These are phyloP conservation scores for Eucalyptus grandis DNA, from an alignment of 345 rosid genomes.

Conservation along the genomic window DNA sequence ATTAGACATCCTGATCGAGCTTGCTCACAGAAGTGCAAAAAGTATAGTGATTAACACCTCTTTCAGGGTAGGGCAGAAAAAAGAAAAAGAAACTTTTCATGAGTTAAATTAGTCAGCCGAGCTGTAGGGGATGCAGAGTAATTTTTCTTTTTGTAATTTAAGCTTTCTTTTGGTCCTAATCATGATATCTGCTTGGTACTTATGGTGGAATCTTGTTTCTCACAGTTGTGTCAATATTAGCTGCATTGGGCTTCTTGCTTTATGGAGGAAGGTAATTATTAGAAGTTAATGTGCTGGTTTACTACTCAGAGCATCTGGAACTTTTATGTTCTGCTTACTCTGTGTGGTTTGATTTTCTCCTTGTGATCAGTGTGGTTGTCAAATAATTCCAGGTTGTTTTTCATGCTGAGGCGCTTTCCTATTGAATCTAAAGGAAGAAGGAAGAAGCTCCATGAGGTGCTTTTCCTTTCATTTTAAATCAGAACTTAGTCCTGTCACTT, in stretches of 20 bases:
- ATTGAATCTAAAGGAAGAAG: slow-evolving; percentile 98
- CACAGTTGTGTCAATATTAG: slow-evolving; percentile 80
- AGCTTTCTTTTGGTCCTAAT: background rate
- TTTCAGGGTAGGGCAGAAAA: background rate
- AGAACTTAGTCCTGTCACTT: background rate
- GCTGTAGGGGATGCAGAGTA: background rate
- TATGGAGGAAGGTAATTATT: slow-evolving; percentile 91
- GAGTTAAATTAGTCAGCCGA: background rate
- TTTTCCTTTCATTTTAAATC: background rate
- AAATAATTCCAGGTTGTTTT: slow-evolving; percentile 51
- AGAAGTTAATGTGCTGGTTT: background rate
- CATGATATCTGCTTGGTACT: background rate
- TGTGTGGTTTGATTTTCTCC: background rate
- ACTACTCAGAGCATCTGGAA: background rate
- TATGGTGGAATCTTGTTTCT: background rate
- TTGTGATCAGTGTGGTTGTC: background rate
- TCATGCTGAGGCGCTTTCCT: slow-evolving; percentile 95
- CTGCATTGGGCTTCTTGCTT: slow-evolving; percentile 86
- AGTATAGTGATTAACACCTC: background rate
- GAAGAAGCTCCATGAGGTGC: slow-evolving; percentile 97
- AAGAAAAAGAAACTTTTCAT: background rate
- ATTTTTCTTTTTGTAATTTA: background rate
- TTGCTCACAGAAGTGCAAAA: background rate
- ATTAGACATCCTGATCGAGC: background rate
- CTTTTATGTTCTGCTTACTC: background rate